Evolutionary conservation across 2,329 filamentous ascomycete genomes (phyloP).

Genomic region (Rasamsonia emersonii): DNA sequence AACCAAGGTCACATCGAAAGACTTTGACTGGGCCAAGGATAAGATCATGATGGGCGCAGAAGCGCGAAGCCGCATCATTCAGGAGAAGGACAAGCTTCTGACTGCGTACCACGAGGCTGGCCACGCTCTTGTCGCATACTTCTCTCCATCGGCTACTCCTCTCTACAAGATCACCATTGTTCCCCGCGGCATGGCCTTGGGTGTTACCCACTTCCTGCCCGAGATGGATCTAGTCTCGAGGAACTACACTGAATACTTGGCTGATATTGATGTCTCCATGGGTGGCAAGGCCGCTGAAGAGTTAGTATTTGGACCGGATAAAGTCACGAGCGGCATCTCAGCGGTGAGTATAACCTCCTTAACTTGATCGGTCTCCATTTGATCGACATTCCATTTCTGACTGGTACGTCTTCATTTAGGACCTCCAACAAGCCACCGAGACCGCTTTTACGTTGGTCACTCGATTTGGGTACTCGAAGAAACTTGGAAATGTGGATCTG

Average conservation of each 20-base stretch:
- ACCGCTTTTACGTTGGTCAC: conserved; percentile 85
- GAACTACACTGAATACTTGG: conserved; percentile 75
- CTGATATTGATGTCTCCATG: conserved; percentile 69
- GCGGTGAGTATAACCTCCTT: conserved; percentile 46
- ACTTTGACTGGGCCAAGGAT: conserved; percentile 97
- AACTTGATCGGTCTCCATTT: neutral
- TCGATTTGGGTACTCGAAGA: conserved; percentile 77
- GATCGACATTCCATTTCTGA: conserved; percentile 1
- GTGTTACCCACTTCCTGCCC: conserved; percentile 78
- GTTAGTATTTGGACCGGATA: conserved; percentile 81
- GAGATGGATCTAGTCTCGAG: conserved; percentile 88
- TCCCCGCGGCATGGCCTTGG: conserved; percentile 75
- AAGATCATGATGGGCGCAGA: conserved; percentile 97
- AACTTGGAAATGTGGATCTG: conserved; percentile 84
- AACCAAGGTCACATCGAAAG: conserved; percentile 61
- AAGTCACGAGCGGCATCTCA: conserved; percentile 82
- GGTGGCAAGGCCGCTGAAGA: conserved; percentile 86
- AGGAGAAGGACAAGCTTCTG: conserved; percentile 86
- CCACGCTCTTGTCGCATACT: conserved; percentile 82
- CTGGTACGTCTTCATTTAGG: conserved; percentile 39
- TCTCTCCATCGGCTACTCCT: conserved; percentile 64
- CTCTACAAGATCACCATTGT: conserved; percentile 98
- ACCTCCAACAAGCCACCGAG: conserved; percentile 73
- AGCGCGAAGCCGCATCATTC: conserved; percentile 79
- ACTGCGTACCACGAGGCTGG: conserved; percentile 97